Evolutionary conservation across 176 grass and related monocot genomes (phyloP).

Genomic region (Rhipidocladum racemiflorum): DNA sequence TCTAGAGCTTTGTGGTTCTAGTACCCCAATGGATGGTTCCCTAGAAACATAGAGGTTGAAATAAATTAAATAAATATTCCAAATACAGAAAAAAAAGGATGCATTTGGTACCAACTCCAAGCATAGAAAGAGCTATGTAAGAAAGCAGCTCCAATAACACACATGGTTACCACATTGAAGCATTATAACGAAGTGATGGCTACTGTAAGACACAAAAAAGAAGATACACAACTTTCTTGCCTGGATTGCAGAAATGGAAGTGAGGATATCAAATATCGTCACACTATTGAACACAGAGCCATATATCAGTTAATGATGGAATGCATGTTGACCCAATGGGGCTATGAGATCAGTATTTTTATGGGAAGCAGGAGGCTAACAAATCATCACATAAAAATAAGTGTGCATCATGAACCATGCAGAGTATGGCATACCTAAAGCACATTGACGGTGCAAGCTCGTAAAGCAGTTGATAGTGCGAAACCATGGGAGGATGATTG

Average conservation of each 20-base stretch:
- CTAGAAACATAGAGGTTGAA: constrained; percentile 42
- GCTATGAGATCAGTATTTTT: background rate
- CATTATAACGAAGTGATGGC: background rate
- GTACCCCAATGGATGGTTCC: constrained; percentile 49
- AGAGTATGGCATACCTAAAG: no score
- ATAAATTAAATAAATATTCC: constrained; percentile 20
- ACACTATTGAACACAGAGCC: no score
- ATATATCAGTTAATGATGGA: no score
- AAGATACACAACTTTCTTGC: no score
- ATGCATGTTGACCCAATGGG: no score
- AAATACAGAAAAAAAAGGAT: background rate
- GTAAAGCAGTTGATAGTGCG: no score
- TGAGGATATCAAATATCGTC: constrained; percentile 1
- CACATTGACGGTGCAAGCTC: no score
- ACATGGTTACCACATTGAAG: background rate
- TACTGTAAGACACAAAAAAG: background rate
- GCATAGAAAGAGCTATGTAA: background rate
- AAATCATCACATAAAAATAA: constrained; percentile 9
- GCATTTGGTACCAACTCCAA: background rate
- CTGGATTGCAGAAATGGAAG: constrained; percentile 15
- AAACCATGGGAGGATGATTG: no score
- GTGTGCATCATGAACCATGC: no score
- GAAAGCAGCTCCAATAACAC: constrained; percentile 3
- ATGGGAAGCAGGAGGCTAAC: background rate
- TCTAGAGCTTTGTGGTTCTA: constrained; percentile 81